phyloP scores from a whole-genome alignment of 2,329 filamentous ascomycete species.

The Hymenoscyphus fraxineus region DNA sequence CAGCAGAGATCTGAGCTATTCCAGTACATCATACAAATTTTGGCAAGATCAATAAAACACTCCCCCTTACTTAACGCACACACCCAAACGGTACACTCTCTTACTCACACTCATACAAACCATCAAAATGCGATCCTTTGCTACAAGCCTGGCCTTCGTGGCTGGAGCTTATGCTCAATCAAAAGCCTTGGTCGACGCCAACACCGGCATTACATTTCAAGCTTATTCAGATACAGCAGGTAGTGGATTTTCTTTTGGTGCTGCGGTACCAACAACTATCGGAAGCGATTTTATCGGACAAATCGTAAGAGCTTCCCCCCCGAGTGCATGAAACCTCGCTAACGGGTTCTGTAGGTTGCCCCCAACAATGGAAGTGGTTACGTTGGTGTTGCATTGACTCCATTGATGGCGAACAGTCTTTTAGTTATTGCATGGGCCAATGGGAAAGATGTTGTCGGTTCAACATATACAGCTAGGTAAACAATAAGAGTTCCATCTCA shows the following conservation, averaged over 20 bases:
- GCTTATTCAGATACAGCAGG: conserved; percentile 15
- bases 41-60: background rate
- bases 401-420: conserved; percentile 45
- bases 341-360: background rate
- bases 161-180: conserved; percentile 20
- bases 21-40: background rate
- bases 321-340: background rate
- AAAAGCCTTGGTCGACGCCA: conserved; percentile 39
- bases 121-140: conserved; percentile 9
- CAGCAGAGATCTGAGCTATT: conserved; percentile 6
- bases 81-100: background rate
- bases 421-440: conserved; percentile 50
- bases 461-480: conserved; percentile 38
- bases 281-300: conserved; percentile 53
- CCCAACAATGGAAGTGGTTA: conserved; percentile 42
- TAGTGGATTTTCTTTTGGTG: conserved; percentile 33
- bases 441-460: conserved; percentile 39
- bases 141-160: conserved; percentile 11
- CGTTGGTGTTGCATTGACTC: conserved; percentile 45
- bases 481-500: conserved; percentile 26
- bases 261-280: conserved; percentile 47
- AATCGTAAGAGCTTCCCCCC: conserved; percentile 39
- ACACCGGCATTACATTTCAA: conserved; percentile 45
- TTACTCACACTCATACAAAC: background rate
- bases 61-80: background rate